Evolutionary conservation across 257 asterid genomes (phyloP).

Genomic region (Anisodus acutangulus): DNA sequence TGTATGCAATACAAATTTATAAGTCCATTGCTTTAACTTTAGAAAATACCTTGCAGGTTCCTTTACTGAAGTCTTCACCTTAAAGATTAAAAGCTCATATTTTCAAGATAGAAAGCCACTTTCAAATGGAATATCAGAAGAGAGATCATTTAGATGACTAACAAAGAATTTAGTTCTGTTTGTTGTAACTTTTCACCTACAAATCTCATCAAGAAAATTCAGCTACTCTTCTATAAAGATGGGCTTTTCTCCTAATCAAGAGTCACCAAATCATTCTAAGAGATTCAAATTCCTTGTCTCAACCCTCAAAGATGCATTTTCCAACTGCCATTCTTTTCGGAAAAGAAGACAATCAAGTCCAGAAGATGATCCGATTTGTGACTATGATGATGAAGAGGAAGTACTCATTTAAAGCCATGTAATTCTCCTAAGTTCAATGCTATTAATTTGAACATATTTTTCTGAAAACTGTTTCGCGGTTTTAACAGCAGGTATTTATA

Average conservation of each 20-base stretch:
- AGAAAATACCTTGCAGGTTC: slow-evolving; percentile 11
- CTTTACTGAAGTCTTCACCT: slow-evolving; percentile 1
- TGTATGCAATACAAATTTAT: slow-evolving; percentile 6
- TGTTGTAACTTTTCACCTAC: not conserved
- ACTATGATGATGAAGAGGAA: slow-evolving; percentile 71
- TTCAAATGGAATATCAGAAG: slow-evolving; percentile 12
- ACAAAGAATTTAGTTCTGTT: not conserved
- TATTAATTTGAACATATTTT: slow-evolving; percentile 5
- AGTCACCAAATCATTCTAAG: slow-evolving; percentile 48
- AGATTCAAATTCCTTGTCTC: slow-evolving; percentile 62
- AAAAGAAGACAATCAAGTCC: slow-evolving; percentile 39
- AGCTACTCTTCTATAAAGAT: slow-evolving; percentile 34
- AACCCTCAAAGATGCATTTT: slow-evolving; percentile 53
- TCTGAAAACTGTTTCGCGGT: not conserved
- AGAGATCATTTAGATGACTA: slow-evolving; percentile 29
- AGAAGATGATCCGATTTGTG: slow-evolving; percentile 43
- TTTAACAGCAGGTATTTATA: slow-evolving; percentile 58
- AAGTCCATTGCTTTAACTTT: slow-evolving; percentile 25
- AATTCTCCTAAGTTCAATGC: slow-evolving; percentile 20
- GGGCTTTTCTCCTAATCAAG: slow-evolving; percentile 52
- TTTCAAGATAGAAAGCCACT: not conserved
- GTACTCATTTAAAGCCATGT: slow-evolving; percentile 18
- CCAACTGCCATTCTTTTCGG: slow-evolving; percentile 50
- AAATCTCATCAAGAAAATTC: not conserved
- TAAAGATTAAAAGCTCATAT: slow-evolving; percentile 7